Percentiles rank a stretch among this genome's conserved stretches.
These are phyloP conservation scores for Lentinula guzmanii DNA, from an alignment of 768 basidiomycete species.

Conservation along the genomic window DNA sequence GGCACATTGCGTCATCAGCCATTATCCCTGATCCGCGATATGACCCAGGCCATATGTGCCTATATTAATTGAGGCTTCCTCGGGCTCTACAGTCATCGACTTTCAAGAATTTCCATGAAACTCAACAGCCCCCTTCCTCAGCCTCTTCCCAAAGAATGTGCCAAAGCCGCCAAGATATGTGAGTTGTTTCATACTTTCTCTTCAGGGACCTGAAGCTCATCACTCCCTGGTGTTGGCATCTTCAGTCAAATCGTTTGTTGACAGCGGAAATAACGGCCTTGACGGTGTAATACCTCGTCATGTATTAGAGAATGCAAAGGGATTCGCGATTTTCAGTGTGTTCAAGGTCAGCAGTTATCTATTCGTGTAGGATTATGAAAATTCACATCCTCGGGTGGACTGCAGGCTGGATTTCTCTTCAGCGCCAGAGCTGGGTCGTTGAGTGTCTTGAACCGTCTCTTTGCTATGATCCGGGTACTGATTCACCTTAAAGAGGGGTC, in stretches of 20 bases:
- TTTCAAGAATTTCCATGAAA: slow-evolving; percentile 27
- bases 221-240: background rate
- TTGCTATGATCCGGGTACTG: slow-evolving; percentile 33
- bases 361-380: slow-evolving; percentile 20
- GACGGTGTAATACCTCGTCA: slow-evolving; percentile 55
- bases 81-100: background rate
- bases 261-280: slow-evolving; percentile 72
- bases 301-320: slow-evolving; percentile 46
- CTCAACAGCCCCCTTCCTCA: slow-evolving; percentile 45
- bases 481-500: slow-evolving; percentile 78
- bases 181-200: slow-evolving; percentile 19
- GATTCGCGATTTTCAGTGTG: slow-evolving; percentile 90
- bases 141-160: slow-evolving; percentile 75
- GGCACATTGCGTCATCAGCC: background rate
- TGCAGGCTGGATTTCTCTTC: slow-evolving; percentile 53
- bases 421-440: slow-evolving; percentile 69
- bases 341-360: slow-evolving; percentile 42
- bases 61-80: background rate
- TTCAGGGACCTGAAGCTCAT: background rate
- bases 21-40: background rate
- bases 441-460: slow-evolving; percentile 49
- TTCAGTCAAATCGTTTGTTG: slow-evolving; percentile 80
- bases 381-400: slow-evolving; percentile 35
- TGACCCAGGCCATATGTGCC: background rate
- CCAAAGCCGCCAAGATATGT: slow-evolving; percentile 87